Evolutionary conservation across 2,329 filamentous ascomycete species (phyloP).

Genomic region (Pestalotiopsis sp.): DNA sequence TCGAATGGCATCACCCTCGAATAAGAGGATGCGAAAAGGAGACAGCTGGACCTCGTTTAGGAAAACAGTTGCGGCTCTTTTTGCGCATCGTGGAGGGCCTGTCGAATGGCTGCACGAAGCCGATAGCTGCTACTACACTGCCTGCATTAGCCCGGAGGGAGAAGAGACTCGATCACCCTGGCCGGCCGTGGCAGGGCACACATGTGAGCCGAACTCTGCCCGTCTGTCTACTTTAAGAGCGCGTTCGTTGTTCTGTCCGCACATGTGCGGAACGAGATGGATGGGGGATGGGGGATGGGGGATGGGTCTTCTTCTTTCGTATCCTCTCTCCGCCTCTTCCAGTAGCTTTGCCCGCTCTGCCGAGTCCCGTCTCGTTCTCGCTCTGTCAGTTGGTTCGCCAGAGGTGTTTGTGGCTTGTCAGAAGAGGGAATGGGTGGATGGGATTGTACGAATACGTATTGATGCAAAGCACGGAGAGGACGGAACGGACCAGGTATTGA

Average conservation of each 20-base stretch:
- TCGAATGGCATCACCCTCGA: background rate
- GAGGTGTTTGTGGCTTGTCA: too few relatives aligned
- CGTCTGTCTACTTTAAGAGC: background rate
- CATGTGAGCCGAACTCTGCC: background rate
- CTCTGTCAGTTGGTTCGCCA: too few relatives aligned
- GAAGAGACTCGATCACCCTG: background rate
- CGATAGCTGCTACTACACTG: slow-evolving; percentile 8
- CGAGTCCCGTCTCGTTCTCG: too few relatives aligned
- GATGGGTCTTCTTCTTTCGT: too few relatives aligned
- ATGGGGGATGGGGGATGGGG: too few relatives aligned
- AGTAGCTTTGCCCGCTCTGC: too few relatives aligned
- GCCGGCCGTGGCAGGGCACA: background rate
- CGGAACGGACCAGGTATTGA: background rate
- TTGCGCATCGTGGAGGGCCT: background rate
- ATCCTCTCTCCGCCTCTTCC: too few relatives aligned
- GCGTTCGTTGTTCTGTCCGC: background rate
- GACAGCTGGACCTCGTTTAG: background rate
- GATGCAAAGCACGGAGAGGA: background rate
- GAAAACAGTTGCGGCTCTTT: slow-evolving; percentile 9
- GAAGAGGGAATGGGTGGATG: too few relatives aligned
- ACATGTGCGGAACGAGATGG: too few relatives aligned
- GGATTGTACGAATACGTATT: too few relatives aligned
- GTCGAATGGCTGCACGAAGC: slow-evolving; percentile 8
- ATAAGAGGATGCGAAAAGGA: background rate
- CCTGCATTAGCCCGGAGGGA: slow-evolving; percentile 7